Conservation (phyloP, 768 basidiomycete genomes). For the Lentinula guzmanii region DNA sequence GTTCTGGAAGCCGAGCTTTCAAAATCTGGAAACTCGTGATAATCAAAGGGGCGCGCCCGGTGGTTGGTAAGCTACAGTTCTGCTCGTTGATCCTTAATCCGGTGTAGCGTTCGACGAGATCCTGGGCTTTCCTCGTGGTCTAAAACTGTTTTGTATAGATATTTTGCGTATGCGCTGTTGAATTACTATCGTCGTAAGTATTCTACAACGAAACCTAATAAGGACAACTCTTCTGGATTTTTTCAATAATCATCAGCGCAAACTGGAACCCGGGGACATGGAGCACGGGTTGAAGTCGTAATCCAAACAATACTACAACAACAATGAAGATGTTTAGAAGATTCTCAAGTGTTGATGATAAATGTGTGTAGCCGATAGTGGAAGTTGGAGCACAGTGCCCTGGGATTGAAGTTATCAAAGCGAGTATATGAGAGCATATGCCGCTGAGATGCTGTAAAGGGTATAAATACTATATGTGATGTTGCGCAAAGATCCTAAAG, state of each 20-base stretch:
- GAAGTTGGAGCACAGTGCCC: background rate
- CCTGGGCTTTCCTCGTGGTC: background rate
- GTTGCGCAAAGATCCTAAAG: background rate
- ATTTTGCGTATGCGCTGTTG: background rate
- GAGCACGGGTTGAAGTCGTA: background rate
- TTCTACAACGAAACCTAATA: background rate
- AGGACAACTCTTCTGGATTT: background rate
- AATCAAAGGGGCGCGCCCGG: background rate
- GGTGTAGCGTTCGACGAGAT: background rate
- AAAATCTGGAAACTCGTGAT: constrained; percentile 16
- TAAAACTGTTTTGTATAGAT: background rate
- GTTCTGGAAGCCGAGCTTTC: constrained; percentile 54
- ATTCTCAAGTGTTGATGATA: background rate
- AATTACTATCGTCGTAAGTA: background rate
- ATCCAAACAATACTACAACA: background rate
- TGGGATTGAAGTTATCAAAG: background rate
- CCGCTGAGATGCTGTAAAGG: background rate
- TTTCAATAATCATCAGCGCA: background rate
- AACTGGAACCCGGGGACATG: background rate
- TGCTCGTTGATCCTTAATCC: constrained; percentile 10
- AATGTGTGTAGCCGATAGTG: background rate
- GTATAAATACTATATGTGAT: background rate
- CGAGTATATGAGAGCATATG: background rate
- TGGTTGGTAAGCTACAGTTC: background rate
- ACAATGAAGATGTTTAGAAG: background rate